Conservation (phyloP, 495 filamentous ascomycete species). For the Aspergillus bridgeri region DNA sequence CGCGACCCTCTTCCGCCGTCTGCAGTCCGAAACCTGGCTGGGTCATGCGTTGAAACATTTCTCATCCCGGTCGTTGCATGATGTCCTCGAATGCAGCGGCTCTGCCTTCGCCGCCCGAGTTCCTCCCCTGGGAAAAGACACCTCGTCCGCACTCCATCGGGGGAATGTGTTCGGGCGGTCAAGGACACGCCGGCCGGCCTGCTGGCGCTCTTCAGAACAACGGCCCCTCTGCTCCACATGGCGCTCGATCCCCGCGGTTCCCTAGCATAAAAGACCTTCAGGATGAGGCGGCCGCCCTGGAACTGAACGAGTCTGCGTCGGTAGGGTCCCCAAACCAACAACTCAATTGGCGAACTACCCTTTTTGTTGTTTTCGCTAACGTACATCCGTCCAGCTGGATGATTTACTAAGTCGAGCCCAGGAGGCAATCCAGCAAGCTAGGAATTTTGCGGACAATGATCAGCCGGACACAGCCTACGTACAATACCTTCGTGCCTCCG, state of each 20-base stretch:
- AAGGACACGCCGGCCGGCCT: slow-evolving; percentile 21
- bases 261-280: slow-evolving; percentile 76
- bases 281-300: slow-evolving; percentile 40
- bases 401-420: slow-evolving; percentile 33
- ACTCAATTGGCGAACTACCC: neutral
- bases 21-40: slow-evolving; percentile 4
- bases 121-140: slow-evolving; percentile 34
- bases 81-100: slow-evolving; percentile 46
- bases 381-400: slow-evolving; percentile 25
- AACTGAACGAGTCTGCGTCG: slow-evolving; percentile 39
- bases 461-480: slow-evolving; percentile 61
- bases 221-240: slow-evolving; percentile 10
- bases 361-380: slow-evolving; percentile 16
- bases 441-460: slow-evolving; percentile 42
- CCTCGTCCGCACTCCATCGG: slow-evolving; percentile 28
- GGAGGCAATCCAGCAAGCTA: slow-evolving; percentile 36
- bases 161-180: slow-evolving; percentile 30
- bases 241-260: slow-evolving; percentile 37
- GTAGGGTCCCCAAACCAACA: slow-evolving; percentile 26
- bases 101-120: slow-evolving; percentile 38
- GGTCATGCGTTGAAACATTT: slow-evolving; percentile 28
- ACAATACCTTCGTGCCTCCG: slow-evolving; percentile 77
- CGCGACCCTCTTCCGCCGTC: slow-evolving; percentile 1
- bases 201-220: slow-evolving; percentile 21
- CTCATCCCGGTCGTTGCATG: slow-evolving; percentile 23